These are phyloP conservation scores for Wilhelminamyces savonicus DNA, from an alignment of 805 yeast genomes.

Conservation along the genomic window DNA sequence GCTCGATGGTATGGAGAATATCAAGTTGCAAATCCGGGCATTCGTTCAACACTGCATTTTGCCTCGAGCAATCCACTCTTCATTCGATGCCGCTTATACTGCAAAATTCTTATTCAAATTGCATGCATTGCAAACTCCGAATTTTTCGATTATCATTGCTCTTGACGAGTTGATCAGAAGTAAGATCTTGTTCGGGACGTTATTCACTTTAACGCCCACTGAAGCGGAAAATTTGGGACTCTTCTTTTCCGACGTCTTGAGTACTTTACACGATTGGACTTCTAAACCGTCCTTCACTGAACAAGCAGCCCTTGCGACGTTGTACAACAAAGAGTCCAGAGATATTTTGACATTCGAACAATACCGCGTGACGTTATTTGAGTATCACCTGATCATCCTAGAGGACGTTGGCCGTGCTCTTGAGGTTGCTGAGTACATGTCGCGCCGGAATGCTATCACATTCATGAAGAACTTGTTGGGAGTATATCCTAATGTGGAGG, in stretches of 20 bases:
- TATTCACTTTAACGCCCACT: conserved; percentile 63
- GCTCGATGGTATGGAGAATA: conserved; percentile 6
- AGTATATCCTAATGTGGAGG: conserved; percentile 62
- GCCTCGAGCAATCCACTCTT: conserved; percentile 73
- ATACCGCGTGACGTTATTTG: conserved; percentile 37
- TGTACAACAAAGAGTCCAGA: conserved; percentile 1
- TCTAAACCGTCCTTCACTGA: neutral
- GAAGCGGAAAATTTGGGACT: conserved; percentile 83
- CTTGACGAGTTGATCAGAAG: conserved; percentile 43
- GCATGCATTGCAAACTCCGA: conserved; percentile 29
- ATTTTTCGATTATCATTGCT: conserved; percentile 32
- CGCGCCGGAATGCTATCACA: conserved; percentile 73
- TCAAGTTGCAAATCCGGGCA: conserved; percentile 5
- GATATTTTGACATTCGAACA: conserved; percentile 16
- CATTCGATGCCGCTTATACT: conserved; percentile 72
- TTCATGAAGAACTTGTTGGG: conserved; percentile 61
- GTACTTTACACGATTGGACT: conserved; percentile 40
- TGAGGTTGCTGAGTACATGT: conserved; percentile 58
- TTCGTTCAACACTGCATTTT: conserved; percentile 62
- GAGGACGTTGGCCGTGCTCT: conserved; percentile 39
- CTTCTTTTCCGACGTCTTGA: conserved; percentile 55
- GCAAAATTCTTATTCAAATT: conserved; percentile 54
- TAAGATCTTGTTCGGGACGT: conserved; percentile 46
- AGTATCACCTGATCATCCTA: conserved; percentile 51
- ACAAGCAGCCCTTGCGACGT: neutral